Percentiles rank a stretch among this genome's conserved stretches.
Evolutionary conservation across 2,329 filamentous ascomycete species (phyloP).

Genomic region (Coniella lustricola): DNA sequence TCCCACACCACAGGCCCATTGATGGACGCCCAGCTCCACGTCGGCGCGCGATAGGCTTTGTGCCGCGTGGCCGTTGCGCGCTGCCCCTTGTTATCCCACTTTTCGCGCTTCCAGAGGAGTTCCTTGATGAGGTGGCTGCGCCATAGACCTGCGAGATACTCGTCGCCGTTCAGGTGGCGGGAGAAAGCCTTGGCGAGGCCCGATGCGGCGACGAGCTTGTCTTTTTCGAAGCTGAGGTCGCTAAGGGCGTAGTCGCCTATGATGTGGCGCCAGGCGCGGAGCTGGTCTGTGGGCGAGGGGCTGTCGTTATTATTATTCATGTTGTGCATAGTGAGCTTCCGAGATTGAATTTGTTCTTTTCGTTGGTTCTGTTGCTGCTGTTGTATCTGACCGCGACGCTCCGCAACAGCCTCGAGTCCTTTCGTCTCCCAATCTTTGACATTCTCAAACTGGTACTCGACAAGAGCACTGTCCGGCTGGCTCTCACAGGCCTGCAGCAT

Average conservation of each 20-base stretch:
- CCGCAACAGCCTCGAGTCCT: background rate
- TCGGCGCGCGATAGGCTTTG: conserved; percentile 7
- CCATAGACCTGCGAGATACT: conserved; percentile 3
- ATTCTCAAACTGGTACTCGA: background rate
- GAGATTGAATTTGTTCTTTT: too few relatives aligned
- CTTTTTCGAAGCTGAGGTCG: background rate
- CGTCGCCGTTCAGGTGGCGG: background rate
- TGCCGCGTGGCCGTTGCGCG: background rate
- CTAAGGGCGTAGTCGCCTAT: background rate
- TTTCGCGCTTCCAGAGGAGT: background rate
- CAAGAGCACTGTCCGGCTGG: background rate
- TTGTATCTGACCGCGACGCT: too few relatives aligned
- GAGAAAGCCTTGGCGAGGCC: conserved; percentile 9
- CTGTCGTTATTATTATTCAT: too few relatives aligned
- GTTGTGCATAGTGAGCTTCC: too few relatives aligned
- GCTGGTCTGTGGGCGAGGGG: background rate
- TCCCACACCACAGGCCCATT: conserved; percentile 1
- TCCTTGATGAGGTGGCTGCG: background rate
- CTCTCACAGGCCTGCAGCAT: conserved; percentile 1
- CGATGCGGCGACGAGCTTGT: conserved; percentile 12
- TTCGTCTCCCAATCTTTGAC: background rate
- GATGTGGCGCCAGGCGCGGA: background rate
- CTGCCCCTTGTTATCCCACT: background rate
- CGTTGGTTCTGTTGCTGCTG: background rate
- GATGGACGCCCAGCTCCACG: conserved; percentile 14